Evolutionary conservation across 768 basidiomycete species (phyloP).

Genomic region (Tylopilus sp.): DNA sequence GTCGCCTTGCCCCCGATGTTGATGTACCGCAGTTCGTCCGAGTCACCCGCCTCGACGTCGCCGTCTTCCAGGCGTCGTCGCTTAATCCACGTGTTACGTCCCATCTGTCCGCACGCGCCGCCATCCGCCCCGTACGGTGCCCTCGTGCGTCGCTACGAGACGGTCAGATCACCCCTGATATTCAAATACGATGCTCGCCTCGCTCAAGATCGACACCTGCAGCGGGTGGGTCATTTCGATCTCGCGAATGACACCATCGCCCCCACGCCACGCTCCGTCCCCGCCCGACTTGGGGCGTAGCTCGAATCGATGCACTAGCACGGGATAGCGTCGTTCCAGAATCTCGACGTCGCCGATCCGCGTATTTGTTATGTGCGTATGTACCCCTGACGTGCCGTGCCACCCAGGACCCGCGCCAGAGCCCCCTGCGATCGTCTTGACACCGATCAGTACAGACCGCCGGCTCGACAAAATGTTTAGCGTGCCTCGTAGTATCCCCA

Average conservation of each 20-base stretch:
- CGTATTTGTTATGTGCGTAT: slow-evolving; percentile 92
- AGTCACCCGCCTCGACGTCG: slow-evolving; percentile 44
- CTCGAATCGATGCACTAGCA: slow-evolving; percentile 83
- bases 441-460: background rate
- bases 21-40: slow-evolving; percentile 53
- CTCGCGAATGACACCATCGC: slow-evolving; percentile 81
- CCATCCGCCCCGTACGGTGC: slow-evolving; percentile 87
- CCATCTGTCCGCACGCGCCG: slow-evolving; percentile 65
- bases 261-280: slow-evolving; percentile 68
- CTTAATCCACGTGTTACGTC: slow-evolving; percentile 88
- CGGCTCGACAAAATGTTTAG: background rate
- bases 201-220: slow-evolving; percentile 86
- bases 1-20: slow-evolving; percentile 91
- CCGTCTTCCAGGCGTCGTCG: slow-evolving; percentile 61
- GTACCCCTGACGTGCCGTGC: slow-evolving; percentile 92
- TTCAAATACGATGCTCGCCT: slow-evolving; percentile 45
- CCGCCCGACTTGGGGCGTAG: slow-evolving; percentile 70
- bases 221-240: slow-evolving; percentile 78
- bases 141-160: slow-evolving; percentile 67
- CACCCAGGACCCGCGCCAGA: slow-evolving; percentile 86
- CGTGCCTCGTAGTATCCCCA: slow-evolving; percentile 88
- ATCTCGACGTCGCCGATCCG: slow-evolving; percentile 93
- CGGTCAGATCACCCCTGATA: background rate
- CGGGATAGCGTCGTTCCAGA: slow-evolving; percentile 89
- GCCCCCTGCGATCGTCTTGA: slow-evolving; percentile 84